These are phyloP conservation scores for Picea abies DNA, from an alignment of 83 land plant species.

Conservation along the genomic window DNA sequence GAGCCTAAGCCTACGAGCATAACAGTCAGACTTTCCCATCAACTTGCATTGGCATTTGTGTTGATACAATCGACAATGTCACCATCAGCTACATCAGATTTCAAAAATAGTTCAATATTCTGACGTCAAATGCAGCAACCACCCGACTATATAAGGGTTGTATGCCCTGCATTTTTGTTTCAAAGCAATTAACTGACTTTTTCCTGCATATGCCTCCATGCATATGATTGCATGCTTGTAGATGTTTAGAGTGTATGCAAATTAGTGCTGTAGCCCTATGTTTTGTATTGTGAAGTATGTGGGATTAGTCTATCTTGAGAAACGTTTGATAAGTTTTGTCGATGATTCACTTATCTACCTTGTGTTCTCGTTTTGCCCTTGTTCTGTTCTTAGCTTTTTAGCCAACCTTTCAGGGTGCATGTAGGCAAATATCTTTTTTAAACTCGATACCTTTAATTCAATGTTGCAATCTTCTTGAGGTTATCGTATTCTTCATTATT, in stretches of 20 bases:
- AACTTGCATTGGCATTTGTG: slow-evolving; percentile 18
- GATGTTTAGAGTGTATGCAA: neutral
- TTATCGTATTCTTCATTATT: too few relatives aligned
- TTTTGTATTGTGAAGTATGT: neutral
- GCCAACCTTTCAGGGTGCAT: too few relatives aligned
- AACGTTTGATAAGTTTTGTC: too few relatives aligned
- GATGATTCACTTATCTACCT: too few relatives aligned
- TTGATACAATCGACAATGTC: slow-evolving; percentile 17
- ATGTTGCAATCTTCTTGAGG: too few relatives aligned
- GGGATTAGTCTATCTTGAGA: too few relatives aligned
- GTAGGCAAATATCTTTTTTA: too few relatives aligned
- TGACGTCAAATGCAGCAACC: slow-evolving; percentile 25
- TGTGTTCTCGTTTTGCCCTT: too few relatives aligned
- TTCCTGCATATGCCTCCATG: slow-evolving; percentile 2
- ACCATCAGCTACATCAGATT: slow-evolving; percentile 39
- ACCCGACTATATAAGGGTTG: slow-evolving; percentile 38
- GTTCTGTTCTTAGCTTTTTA: too few relatives aligned
- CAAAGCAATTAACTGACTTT: slow-evolving; percentile 6
- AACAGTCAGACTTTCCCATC: slow-evolving; percentile 11
- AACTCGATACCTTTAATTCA: too few relatives aligned
- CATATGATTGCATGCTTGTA: slow-evolving; percentile 5
- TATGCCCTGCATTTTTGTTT: slow-evolving; percentile 35
- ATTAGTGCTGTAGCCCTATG: neutral
- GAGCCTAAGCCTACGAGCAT: slow-evolving; percentile 33
- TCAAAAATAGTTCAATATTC: slow-evolving; percentile 37